Evolutionary conservation across 495 filamentous ascomycete species (phyloP).

Genomic region (Penicillium paxilli): DNA sequence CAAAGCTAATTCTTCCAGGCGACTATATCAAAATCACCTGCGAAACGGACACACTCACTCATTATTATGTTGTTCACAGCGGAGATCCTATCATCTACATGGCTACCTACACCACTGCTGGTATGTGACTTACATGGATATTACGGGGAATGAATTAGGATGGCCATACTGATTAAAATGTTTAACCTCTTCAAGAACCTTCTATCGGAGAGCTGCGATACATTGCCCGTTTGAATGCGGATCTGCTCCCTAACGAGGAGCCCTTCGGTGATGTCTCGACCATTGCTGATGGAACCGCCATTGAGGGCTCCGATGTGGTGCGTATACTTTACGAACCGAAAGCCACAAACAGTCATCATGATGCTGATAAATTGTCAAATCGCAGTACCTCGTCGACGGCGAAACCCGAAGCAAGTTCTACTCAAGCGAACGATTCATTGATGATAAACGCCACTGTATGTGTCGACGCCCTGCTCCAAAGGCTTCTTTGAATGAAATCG

Average conservation of each 20-base stretch:
- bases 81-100: constrained; percentile 61
- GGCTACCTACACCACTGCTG: constrained; percentile 60
- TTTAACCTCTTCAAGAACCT: constrained; percentile 38
- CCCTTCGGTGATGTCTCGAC: constrained; percentile 52
- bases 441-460: constrained; percentile 62
- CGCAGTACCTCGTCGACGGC: constrained; percentile 53
- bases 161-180: too few relatives aligned
- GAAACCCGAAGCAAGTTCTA: constrained; percentile 71
- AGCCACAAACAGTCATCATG: too few relatives aligned
- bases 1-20: constrained; percentile 13
- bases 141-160: too few relatives aligned
- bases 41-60: constrained; percentile 57
- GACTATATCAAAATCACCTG: constrained; percentile 65
- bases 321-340: background rate
- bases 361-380: background rate
- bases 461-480: too few relatives aligned
- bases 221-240: constrained; percentile 60
- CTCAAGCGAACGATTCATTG: constrained; percentile 65
- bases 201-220: constrained; percentile 62
- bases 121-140: too few relatives aligned
- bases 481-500: background rate
- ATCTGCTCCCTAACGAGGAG: constrained; percentile 53
- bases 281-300: constrained; percentile 42
- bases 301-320: constrained; percentile 63
- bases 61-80: constrained; percentile 62